These are phyloP conservation scores for Xylaria digitata DNA, from an alignment of 2,329 filamentous ascomycete species.

Conservation along the genomic window DNA sequence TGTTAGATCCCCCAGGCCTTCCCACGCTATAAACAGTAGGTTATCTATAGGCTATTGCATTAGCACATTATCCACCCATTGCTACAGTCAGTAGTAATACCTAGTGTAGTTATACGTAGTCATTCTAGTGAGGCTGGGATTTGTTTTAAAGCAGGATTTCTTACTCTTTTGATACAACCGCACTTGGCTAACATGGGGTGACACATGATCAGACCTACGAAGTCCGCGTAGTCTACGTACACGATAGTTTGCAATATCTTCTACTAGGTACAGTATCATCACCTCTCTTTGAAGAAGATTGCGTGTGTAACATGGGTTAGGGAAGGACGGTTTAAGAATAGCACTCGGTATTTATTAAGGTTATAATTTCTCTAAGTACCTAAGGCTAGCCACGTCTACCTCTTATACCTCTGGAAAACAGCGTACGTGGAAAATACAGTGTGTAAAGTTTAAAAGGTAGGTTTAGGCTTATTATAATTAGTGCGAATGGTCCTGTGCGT, in stretches of 20 bases:
- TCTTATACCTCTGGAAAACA: neutral
- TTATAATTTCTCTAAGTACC: neutral
- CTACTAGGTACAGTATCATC: conserved; percentile 1
- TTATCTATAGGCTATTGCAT: neutral
- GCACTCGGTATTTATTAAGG: no score
- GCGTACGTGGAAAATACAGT: conserved; percentile 30
- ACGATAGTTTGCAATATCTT: neutral
- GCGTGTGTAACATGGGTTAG: conserved; percentile 17
- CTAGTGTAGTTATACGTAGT: conserved; percentile 15
- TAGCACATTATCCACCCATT: conserved; percentile 15
- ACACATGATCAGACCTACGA: neutral
- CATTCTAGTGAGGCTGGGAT: conserved; percentile 33
- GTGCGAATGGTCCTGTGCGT: conserved; percentile 26
- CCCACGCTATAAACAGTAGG: neutral
- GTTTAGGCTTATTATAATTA: neutral
- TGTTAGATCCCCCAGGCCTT: neutral
- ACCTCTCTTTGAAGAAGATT: conserved; percentile 1
- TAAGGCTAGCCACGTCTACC: neutral
- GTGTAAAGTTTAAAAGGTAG: neutral
- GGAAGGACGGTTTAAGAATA: conserved; percentile 6
- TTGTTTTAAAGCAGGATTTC: conserved; percentile 34
- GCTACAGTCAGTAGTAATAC: conserved; percentile 3
- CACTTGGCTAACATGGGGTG: conserved; percentile 26
- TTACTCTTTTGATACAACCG: conserved; percentile 33
- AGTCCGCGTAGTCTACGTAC: no score